Evolutionary conservation across 495 filamentous ascomycete species (phyloP), one percentile per base, ranked within the genome.

Genomic region (Talaromyces proteolyticus): DNA sequence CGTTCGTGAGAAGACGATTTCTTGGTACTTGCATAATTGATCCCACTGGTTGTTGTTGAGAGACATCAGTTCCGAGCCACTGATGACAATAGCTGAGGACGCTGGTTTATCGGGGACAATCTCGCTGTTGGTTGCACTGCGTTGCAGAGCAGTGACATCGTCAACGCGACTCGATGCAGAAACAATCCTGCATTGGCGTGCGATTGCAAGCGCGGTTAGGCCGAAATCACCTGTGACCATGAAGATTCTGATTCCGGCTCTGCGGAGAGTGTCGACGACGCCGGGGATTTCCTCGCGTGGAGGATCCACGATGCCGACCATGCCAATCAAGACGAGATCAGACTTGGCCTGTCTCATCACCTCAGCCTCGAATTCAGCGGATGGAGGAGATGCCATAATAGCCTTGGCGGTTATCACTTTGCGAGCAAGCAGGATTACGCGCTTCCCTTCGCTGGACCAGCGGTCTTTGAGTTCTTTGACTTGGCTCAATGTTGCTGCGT

Each of bases 221-320:
- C 80, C 79, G 53, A 84, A 87, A 57, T 91, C 86, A 29, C 87
- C 86, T 17, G 86, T 89, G 8, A 80, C 74, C 76, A 80, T 80
- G 57, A 74, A 73, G 49, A 80, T 74, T 1, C 73, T 69, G 29
- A 85, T 82, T n/a, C 83, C 84, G 37, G 83, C 79, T 23, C 66
- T 57, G 37, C 83, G 78, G 53, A 84, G 85, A 17, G 61, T 55
- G 16, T 59, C 56, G 0, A 72, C 67, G 0, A 68, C 67, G 4
- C 65, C 62, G 1, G 76, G 73, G 4, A 82, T 81, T 57, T 88
- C 86, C 1, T 72, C 60, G 17, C 84, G 75, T 6, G 87, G 85
- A 10, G 86, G 86, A 54, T 89, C 85, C 11, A 50, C 37, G 51
- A 80, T 74, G 8, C 74, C 74, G 17, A 77, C 67, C 18, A 77